These are phyloP conservation scores for Brassica nigra DNA, from an alignment of 345 rosid genomes.

Conservation along the genomic window DNA sequence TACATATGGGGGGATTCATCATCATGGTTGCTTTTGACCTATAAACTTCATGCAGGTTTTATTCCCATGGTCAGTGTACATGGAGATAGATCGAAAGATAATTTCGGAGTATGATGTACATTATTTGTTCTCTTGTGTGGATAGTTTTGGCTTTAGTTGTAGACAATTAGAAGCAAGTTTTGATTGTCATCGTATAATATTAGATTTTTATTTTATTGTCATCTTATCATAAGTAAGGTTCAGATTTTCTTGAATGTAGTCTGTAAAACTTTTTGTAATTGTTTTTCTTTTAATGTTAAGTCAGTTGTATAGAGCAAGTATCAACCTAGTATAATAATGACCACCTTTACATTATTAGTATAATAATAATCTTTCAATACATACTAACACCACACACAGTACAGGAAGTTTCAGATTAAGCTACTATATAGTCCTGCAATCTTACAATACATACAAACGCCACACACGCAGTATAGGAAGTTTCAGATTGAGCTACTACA, in stretches of 20 bases:
- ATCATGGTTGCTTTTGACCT: constrained; percentile 18
- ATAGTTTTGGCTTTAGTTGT: constrained; percentile 16
- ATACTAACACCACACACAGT: background rate
- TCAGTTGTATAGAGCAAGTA: background rate
- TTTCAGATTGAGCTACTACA: background rate
- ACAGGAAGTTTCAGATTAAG: background rate
- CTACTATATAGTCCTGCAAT: background rate
- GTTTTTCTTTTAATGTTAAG: background rate
- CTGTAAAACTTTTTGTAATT: background rate
- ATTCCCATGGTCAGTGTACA: constrained; percentile 21
- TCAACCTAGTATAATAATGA: background rate
- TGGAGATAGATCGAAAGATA: background rate
- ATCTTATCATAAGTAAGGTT: no score
- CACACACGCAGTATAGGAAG: constrained; percentile 1
- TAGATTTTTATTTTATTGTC: background rate
- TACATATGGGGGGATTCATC: background rate
- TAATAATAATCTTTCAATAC: constrained; percentile 5
- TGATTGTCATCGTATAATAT: background rate
- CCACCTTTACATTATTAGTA: constrained; percentile 7
- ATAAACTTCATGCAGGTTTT: constrained; percentile 4
- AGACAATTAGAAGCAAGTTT: background rate
- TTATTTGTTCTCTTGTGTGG: constrained; percentile 11
- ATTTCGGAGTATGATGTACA: background rate
- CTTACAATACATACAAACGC: background rate
- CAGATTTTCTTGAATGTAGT: background rate